phyloP scores from a whole-genome alignment of 169 alveolate genomes.

The Cyclospora cayetanensis region DNA sequence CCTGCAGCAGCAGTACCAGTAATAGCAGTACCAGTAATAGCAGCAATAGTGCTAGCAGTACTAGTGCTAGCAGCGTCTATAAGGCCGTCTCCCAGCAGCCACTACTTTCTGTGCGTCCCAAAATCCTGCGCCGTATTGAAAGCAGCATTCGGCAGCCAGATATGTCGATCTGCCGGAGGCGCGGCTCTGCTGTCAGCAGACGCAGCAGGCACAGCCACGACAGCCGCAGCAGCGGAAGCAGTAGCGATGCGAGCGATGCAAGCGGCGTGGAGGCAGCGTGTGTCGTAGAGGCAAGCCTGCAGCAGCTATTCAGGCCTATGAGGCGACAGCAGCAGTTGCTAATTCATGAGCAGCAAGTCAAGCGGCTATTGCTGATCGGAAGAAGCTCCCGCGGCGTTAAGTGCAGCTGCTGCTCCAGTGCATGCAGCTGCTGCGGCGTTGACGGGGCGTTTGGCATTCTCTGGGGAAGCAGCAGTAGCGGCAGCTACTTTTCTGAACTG shows the following conservation, averaged over 20 bases:
- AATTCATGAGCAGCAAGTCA: constrained; percentile 49
- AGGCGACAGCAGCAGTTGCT: constrained; percentile 52
- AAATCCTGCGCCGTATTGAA: neutral
- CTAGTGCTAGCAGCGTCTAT: neutral
- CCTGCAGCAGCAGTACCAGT: constrained; percentile 20
- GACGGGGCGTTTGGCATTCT: constrained; percentile 37
- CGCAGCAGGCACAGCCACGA: constrained; percentile 1
- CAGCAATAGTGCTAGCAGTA: constrained; percentile 4
- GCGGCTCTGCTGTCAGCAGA: neutral
- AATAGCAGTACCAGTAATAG: neutral
- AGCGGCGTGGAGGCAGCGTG: neutral
- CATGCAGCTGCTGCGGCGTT: constrained; percentile 48
- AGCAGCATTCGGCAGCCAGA: neutral
- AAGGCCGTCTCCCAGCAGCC: constrained; percentile 38
- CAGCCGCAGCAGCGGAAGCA: constrained; percentile 20
- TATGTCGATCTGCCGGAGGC: neutral
- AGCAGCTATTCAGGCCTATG: constrained; percentile 54
- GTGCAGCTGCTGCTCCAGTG: constrained; percentile 57
- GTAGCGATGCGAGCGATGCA: neutral
- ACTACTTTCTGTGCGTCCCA: neutral
- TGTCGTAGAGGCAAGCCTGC: neutral
- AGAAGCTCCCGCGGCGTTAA: neutral
- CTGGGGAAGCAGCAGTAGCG: constrained; percentile 53
- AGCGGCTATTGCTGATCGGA: constrained; percentile 25
- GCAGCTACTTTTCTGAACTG: constrained; percentile 33